Base-by-base conservation (phyloP, 495 filamentous ascomycete species). In the Tuber brumale region DNA sequence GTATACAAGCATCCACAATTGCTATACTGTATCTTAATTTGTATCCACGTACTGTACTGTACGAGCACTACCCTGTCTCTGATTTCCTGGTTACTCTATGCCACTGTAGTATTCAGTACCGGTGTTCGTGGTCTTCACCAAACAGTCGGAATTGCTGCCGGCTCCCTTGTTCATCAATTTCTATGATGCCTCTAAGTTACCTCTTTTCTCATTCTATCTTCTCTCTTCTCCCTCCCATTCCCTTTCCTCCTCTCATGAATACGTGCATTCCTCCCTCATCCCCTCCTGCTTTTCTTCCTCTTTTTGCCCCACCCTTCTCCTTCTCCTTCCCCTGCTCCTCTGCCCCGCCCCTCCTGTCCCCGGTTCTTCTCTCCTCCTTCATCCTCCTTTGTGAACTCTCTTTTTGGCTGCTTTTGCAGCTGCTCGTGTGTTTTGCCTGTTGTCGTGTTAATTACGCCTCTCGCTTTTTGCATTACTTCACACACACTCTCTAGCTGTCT, bases 371-470 rank as follows among this genome's bases (percentile, higher is more conserved):
- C 42, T 21, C 70, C n/a, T 21, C 48, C 57, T 44, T 41, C 74
- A 70, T 72, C 44, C 71, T 76, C 69, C 45, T 70, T 71, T 74
- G 31, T 45, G 46, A 44, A 39, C 73, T 74, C 51, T 76, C 19
- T 71, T 45, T 42, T 78, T 71, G 46, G 44, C 71, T 69, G 69
- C 69, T 79, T 27, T 66, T 66, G 27, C 27, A 35, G 57, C 57
- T 43, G 45, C 41, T 57, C 71, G 76, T 72, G 75, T 57, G 77
- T 71, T 75, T 72, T 69, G 70, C 72, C 70, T 41, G 70, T 74
- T 80, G 79, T 79, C 71, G 78, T 76, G 74, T 75, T 79, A 31
- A 66, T 79, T 72, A 77, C 82, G 79, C 73, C 77, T 79, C 77
- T 76, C 71, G 76, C 74, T 77, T 74, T 61, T 74, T 73, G 79